Conservation (phyloP, 805 yeast species). For the Wickerhamiella sorbophila region DNA sequence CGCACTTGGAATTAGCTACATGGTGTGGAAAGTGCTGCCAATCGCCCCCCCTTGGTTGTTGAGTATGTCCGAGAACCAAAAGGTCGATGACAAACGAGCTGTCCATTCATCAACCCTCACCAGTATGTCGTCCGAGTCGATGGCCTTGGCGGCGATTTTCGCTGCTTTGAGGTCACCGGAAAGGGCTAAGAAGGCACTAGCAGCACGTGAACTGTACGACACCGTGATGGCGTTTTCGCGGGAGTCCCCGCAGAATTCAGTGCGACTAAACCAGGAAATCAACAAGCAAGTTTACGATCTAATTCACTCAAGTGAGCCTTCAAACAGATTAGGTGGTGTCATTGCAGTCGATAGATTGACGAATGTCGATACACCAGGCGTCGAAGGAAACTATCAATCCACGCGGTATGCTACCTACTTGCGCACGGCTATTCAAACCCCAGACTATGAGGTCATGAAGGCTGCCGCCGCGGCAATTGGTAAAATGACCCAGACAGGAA, state of each 20-base stretch:
- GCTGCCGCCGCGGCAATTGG: constrained; percentile 82
- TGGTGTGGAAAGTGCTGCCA: too few relatives aligned
- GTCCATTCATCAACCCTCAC: neutral
- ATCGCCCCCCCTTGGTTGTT: too few relatives aligned
- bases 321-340: constrained; percentile 76
- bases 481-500: constrained; percentile 74
- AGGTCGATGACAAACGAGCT: neutral
- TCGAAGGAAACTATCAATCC: constrained; percentile 73
- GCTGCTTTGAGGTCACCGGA: constrained; percentile 19
- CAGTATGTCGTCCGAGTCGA: constrained; percentile 27
- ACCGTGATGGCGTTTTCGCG: constrained; percentile 61
- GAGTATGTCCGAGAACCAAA: neutral
- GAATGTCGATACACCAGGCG: constrained; percentile 59
- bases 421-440: constrained; percentile 63
- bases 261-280: constrained; percentile 68
- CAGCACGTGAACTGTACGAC: constrained; percentile 57
- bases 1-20: too few relatives aligned
- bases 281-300: constrained; percentile 79
- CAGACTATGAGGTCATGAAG: constrained; percentile 71
- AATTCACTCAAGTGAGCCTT: constrained; percentile 56
- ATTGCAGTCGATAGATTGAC: constrained; percentile 80
- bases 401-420: constrained; percentile 85
- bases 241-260: constrained; percentile 70
- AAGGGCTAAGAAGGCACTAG: constrained; percentile 25
- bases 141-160: constrained; percentile 20